These are phyloP conservation scores for Aureobasidium zeae DNA, from an alignment of 2,329 filamentous ascomycete species.

Conservation along the genomic window DNA sequence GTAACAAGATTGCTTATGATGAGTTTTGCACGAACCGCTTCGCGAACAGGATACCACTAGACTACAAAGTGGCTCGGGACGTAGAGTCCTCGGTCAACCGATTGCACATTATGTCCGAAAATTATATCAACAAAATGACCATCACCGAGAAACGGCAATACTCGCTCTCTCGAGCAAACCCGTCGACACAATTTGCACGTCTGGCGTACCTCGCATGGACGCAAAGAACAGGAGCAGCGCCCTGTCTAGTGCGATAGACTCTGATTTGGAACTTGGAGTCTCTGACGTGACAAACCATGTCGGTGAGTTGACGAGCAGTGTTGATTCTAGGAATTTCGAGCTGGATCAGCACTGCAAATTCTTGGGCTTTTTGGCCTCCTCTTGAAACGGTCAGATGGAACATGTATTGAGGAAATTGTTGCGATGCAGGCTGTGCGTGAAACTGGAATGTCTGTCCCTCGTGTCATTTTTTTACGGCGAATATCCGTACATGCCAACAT, in stretches of 20 bases:
- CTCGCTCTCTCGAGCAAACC: no score
- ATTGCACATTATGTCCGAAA: no score
- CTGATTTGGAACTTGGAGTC: no score
- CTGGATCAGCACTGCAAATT: not conserved
- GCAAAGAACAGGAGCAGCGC: not conserved
- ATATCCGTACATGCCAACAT: not conserved
- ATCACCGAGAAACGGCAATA: no score
- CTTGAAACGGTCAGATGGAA: not conserved
- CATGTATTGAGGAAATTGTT: not conserved
- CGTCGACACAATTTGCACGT: not conserved
- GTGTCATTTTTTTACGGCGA: not conserved
- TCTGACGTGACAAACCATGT: no score
- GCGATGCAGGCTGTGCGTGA: not conserved
- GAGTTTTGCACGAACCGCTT: no score
- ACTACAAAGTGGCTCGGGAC: no score
- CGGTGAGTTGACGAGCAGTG: no score
- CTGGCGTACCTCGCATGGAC: not conserved
- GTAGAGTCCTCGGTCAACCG: no score
- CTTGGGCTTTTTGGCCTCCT: constrained; percentile 12
- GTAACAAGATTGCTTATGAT: no score
- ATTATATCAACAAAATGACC: no score
- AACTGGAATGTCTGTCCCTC: not conserved
- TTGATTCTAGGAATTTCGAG: not conserved
- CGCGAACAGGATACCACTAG: no score
- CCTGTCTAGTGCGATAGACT: not conserved